Evolutionary conservation across 208 protist genomes (phyloP), one percentile per base, ranked within the genome.

Genomic region (Leptomonas pyrrhocoris): DNA sequence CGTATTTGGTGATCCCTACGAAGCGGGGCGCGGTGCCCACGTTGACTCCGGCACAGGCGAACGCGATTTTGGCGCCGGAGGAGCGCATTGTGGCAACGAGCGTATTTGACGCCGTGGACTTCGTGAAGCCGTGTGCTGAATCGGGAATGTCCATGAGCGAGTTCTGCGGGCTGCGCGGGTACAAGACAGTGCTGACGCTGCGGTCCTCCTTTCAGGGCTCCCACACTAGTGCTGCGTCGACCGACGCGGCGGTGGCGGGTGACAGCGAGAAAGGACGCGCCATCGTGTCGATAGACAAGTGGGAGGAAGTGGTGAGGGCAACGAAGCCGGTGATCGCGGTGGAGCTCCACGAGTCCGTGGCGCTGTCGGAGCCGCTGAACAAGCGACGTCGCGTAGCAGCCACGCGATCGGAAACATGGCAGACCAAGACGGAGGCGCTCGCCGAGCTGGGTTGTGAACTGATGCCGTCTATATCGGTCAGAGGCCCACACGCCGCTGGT

Each of bases 41-140:
- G 38, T 76, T 96, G 28, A 96, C 91, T 19, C 83, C 88, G 21
- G 75, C 79, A 18, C 88, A 94, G 68, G 65, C 69, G 18, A 50
- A 81, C n/a, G 64, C 27, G 0, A 92, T 96, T 79, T 61, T 93
- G 15, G 38, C 67, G 23, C 73, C 76, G 19, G 76, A 87, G 8
- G 91, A 96, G 63, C 73, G 85, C 43, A 53, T 92, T 36, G 48
- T 96, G 8, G 76, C 74, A 56, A 54, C 90, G 4, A 90, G 82
- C 21, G 74, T 91, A 0, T 88, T 96, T 55, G 91, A 96, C 40
- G 88, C 91, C 38, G 48, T 67, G 13, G 80, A 89, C 36, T 90
- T 86, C 68, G 74, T 79, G 21, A 40, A 42, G 30, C 69, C 83
- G 7, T 93, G 85, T 40, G 59, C 53, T 23, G 68, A 77, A 27